A percentile compares a stretch with the other conserved stretches of the same genome.
Conservation (phyloP, 2,329 filamentous ascomycete genomes). For the Fusarium siculi region DNA sequence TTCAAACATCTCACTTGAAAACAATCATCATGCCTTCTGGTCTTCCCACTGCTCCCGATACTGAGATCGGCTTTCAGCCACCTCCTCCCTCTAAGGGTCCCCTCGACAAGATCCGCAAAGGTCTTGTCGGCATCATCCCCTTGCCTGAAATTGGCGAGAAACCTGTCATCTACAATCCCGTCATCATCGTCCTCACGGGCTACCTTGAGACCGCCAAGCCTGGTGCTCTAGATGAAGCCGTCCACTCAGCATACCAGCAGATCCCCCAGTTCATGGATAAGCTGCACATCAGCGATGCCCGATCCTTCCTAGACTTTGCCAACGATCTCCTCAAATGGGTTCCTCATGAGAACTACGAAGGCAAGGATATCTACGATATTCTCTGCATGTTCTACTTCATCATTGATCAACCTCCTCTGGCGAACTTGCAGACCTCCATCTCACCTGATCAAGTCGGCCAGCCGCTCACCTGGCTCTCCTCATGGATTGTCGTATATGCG, state of each 20-base stretch:
- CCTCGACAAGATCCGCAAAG: background rate
- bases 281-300: background rate
- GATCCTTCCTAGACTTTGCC: slow-evolving; percentile 9
- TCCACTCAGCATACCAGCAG: background rate
- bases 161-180: background rate
- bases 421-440: background rate
- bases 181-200: background rate
- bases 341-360: background rate
- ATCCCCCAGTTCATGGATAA: slow-evolving; percentile 17
- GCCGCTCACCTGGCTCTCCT: slow-evolving; percentile 10
- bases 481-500: slow-evolving; percentile 9
- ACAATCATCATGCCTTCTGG: slow-evolving; percentile 5
- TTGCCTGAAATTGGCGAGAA: background rate
- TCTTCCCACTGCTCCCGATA: slow-evolving; percentile 6
- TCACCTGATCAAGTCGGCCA: background rate
- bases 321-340: slow-evolving; percentile 16
- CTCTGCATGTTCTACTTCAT: slow-evolving; percentile 9
- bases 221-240: slow-evolving; percentile 2
- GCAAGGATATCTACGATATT: slow-evolving; percentile 13
- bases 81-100: background rate
- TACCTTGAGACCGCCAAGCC: background rate
- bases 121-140: background rate
- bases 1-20: background rate
- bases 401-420: background rate
- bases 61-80: slow-evolving; percentile 13